Base-by-base conservation (phyloP, 2,329 filamentous ascomycete species). In the Exserohilum rostratum region DNA sequence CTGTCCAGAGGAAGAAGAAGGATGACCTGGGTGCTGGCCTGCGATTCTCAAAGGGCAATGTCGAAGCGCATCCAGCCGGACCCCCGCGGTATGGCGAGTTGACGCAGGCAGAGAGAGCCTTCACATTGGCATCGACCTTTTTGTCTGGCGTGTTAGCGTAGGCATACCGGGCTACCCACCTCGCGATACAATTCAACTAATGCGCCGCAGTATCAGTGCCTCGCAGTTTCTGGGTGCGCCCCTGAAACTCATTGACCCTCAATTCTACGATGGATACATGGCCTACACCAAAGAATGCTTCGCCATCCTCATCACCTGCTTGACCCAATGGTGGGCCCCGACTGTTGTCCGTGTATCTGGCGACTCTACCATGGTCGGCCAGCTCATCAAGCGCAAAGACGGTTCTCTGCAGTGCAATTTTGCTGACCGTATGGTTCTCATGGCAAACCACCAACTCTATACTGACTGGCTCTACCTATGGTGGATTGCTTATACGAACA, bases 391-490 rank as follows among this genome's bases (percentile, higher is more conserved):
- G 60, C 88, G 86, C 5, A 75, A 81, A 3, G 89, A 92, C 68
- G 91, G 91, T 12, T 84, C 86, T 49, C 82, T 96, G 31, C 82
- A 91, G 67, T 92, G 90, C 72, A 81, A 85, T 61, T 96, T 96
- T 61, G 90, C 91, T 0, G 88, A 95, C 69, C 85, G 91, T 44
- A 79, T 96, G 69, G 83, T 96, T 22, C 79, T 96, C 77, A 90
- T 96, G 73, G 91, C 91, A 22, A 96, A 96, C 71, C 91, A 96
- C 70, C 90, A 78, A 84, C 87, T 96, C 47, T 96, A 96, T 71
- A 93, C 91, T 7, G 91, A 96, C 76, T 96, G 91, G 91, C 77
- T 96, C 7, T 96, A 96, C 71, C 83, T 96, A 6, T 96, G 91
- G 91, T 96, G 91, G 91, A 87, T 91, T 22, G 90, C 87, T n/a